Base-by-base conservation (phyloP, 257 asterid genomes). In the Linaria vulgaris region DNA sequence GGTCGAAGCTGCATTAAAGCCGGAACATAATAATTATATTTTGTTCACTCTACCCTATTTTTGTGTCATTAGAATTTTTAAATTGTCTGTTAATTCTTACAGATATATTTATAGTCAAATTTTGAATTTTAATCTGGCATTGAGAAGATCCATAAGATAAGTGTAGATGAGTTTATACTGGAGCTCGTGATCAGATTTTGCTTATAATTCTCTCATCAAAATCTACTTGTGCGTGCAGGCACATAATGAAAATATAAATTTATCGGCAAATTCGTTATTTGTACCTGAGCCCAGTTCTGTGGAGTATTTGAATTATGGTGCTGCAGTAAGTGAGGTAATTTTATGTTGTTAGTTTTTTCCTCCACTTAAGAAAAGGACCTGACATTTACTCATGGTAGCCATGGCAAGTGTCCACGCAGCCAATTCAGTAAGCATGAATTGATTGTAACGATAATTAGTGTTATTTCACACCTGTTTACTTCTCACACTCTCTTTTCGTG, bases 301-400 rank as follows among this genome's bases (percentile, higher is more conserved):
- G 15, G 20, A 6, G 16, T 87, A 87, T 66, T 69, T 87, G 74
- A 84, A 74, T 67, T 85, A 78, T 8, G 95, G 95, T 23, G 94
- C 79, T 46, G 88, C 85, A 9, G 80, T 84, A 25, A 85, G 94
- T 17, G 94, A 87, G 95, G 91, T 87, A 76, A 9, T 5, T 5
- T 11, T 19, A 53, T 52, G 7, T 8, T 23, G 5, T 31, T 25
- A 27, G 4, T 21, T 34, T 31, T 10, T 55, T 3, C 9, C 5
- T 55, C 24, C 16, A 56, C 27, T 16, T 11, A 31, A 6, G 21
- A 27, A 27, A 34, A 3, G 47, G 20, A 17, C 3, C 31, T 56
- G 5, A 7, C 31, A 30, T 56, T 24, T n/a, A 30, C 51, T 31
- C 34, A 46, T 45, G 43, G 10, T 27, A 25, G 62, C 24, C 16